Evolutionary conservation across 768 basidiomycete species (phyloP).

Genomic region (Boletus bicolor): DNA sequence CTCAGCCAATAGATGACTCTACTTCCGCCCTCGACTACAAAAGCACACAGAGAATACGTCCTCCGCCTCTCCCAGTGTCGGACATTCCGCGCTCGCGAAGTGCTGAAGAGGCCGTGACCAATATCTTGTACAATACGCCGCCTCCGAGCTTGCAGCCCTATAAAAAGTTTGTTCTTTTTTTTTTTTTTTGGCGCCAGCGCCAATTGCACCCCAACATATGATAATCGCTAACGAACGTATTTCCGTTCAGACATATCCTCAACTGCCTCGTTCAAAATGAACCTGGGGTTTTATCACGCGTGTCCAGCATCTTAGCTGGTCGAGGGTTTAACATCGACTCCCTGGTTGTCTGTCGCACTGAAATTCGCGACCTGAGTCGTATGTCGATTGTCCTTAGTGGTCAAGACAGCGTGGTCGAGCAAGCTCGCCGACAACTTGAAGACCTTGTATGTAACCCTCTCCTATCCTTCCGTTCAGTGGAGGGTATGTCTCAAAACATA

Average conservation of each 20-base stretch:
- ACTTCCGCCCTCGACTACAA: constrained; percentile 96
- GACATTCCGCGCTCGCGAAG: constrained; percentile 80
- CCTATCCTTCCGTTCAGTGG: background rate
- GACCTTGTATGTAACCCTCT: constrained; percentile 69
- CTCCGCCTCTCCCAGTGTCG: constrained; percentile 82
- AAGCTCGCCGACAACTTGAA: constrained; percentile 92
- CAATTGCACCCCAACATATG: background rate
- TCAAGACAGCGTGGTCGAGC: constrained; percentile 97
- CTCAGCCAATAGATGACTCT: constrained; percentile 83
- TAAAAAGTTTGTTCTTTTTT: constrained; percentile 60
- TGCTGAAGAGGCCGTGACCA: constrained; percentile 96
- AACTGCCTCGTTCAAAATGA: constrained; percentile 99
- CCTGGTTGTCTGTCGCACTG: constrained; percentile 95
- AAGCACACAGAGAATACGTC: constrained; percentile 60
- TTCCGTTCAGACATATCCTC: constrained; percentile 71
- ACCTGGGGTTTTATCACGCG: constrained; percentile 97
- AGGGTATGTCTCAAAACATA: background rate
- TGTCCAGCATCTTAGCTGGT: constrained; percentile 95
- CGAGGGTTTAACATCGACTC: constrained; percentile 99
- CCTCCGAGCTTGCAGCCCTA: constrained; percentile 88
- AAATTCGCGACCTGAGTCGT: constrained; percentile 92
- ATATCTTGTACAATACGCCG: constrained; percentile 95
- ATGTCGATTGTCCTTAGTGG: constrained; percentile 98
- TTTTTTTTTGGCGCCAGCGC: background rate
- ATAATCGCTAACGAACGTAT: constrained; percentile 2